phyloP scores from a whole-genome alignment of 1,284 basidiomycete genomes.

The Bjerkandera adusta region DNA sequence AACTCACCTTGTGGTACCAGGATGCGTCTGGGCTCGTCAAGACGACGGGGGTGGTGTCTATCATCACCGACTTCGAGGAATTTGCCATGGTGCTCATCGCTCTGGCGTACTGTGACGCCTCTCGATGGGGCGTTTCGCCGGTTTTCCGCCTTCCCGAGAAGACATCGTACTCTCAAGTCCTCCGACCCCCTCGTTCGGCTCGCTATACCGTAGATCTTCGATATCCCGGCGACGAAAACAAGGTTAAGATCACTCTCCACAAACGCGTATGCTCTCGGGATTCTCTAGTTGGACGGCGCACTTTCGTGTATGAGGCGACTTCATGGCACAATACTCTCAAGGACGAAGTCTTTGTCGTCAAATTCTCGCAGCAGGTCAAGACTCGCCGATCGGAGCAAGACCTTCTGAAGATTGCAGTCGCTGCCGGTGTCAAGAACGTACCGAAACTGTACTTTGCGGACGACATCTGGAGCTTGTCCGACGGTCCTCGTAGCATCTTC shows the following conservation, averaged over 20 bases:
- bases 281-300: constrained; percentile 4
- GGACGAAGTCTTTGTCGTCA: constrained; percentile 1
- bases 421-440: constrained; percentile 5
- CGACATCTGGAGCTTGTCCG: neutral
- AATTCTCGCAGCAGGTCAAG: neutral
- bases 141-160: neutral
- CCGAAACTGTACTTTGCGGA: constrained; percentile 1
- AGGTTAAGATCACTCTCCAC: neutral
- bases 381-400: constrained; percentile 3
- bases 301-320: constrained; percentile 6
- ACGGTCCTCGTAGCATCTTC: neutral
- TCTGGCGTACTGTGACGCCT: neutral
- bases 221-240: neutral
- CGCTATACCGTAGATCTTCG: neutral
- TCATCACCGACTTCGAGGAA: constrained; percentile 9
- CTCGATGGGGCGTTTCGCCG: neutral
- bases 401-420: neutral
- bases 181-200: neutral
- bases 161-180: neutral
- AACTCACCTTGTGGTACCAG: constrained; percentile 8
- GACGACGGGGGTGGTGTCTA: neutral
- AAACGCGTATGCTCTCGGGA: constrained; percentile 1
- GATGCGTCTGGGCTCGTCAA: constrained; percentile 6
- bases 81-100: constrained; percentile 7
- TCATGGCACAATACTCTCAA: neutral